Percentiles rank a stretch among this genome's conserved stretches.
Conservation (phyloP, 108 stramenopile species). For the Nannochloropsis gaditana region DNA sequence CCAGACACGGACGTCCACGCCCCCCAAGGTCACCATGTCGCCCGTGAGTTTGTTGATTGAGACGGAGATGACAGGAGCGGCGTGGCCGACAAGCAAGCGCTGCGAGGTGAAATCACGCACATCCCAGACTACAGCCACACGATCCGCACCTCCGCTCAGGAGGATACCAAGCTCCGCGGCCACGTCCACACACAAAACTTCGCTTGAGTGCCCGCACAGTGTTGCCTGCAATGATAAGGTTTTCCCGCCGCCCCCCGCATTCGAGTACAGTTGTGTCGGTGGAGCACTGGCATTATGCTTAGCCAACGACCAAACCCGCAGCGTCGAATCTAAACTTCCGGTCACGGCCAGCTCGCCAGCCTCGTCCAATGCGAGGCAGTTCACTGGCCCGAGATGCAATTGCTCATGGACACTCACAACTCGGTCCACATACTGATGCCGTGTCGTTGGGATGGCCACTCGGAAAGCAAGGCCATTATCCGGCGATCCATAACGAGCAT, state of each 20-base stretch:
- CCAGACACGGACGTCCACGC: constrained; percentile 68
- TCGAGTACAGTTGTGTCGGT: constrained; percentile 23
- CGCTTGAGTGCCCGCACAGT: constrained; percentile 78
- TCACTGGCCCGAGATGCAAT: constrained; percentile 74
- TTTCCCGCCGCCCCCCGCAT: constrained; percentile 47
- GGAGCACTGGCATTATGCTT: constrained; percentile 30
- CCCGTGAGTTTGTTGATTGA: constrained; percentile 81
- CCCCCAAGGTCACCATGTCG: constrained; percentile 72
- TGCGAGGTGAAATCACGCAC: constrained; percentile 73
- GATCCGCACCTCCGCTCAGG: constrained; percentile 70
- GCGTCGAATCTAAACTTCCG: constrained; percentile 77
- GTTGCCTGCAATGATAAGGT: constrained; percentile 68
- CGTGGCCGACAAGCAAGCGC: constrained; percentile 58
- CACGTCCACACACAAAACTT: constrained; percentile 74
- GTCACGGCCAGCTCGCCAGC: constrained; percentile 76
- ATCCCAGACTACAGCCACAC: constrained; percentile 82
- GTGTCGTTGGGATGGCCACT: background rate
- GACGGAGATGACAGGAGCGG: constrained; percentile 62
- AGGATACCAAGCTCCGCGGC: constrained; percentile 72
- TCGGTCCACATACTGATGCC: constrained; percentile 58
- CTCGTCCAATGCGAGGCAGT: constrained; percentile 63
- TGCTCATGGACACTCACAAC: constrained; percentile 80
- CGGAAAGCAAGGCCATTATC: constrained; percentile 36
- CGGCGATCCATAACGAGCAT: constrained; percentile 37
- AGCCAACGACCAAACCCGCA: constrained; percentile 78